phyloP scores from a whole-genome alignment of 176 grass and related monocot species.

The Cymbopogon citratus region DNA sequence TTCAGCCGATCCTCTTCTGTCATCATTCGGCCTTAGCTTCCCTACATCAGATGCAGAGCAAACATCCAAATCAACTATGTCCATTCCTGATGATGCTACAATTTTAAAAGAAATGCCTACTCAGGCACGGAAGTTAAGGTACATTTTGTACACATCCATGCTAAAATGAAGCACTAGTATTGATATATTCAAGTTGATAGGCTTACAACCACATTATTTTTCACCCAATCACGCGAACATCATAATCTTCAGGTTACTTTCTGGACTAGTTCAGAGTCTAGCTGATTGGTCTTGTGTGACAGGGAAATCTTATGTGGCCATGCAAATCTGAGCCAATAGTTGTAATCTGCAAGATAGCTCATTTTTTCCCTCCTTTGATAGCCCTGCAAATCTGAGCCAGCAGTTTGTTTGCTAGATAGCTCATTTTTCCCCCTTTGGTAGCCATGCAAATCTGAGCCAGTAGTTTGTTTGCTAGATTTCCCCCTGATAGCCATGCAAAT shows the following conservation, averaged over 20 bases:
- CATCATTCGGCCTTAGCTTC: conserved; percentile 72
- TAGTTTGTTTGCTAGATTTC: not conserved
- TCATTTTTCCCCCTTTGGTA: not conserved
- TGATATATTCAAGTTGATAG: not conserved
- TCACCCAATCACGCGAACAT: not conserved
- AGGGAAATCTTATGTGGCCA: not conserved
- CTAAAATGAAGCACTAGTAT: not conserved
- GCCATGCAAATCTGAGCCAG: no score
- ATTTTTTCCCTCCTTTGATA: not conserved
- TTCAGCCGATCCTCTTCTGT: conserved; percentile 82
- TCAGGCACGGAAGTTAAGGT: conserved; percentile 59
- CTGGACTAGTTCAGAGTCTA: not conserved
- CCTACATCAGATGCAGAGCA: conserved; percentile 62
- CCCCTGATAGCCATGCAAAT: no score
- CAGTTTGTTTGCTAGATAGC: no score
- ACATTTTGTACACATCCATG: not conserved
- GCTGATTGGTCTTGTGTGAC: not conserved
- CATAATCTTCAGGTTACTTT: not conserved
- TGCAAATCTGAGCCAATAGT: not conserved
- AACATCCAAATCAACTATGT: conserved; percentile 59
- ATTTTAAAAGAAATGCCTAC: conserved; percentile 39
- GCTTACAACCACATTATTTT: not conserved
- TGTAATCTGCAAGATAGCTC: not conserved
- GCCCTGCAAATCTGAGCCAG: no score
- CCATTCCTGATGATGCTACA: conserved; percentile 35